These are phyloP conservation scores for Penicillium coffeae DNA, from an alignment of 495 filamentous ascomycete genomes.

Conservation along the genomic window DNA sequence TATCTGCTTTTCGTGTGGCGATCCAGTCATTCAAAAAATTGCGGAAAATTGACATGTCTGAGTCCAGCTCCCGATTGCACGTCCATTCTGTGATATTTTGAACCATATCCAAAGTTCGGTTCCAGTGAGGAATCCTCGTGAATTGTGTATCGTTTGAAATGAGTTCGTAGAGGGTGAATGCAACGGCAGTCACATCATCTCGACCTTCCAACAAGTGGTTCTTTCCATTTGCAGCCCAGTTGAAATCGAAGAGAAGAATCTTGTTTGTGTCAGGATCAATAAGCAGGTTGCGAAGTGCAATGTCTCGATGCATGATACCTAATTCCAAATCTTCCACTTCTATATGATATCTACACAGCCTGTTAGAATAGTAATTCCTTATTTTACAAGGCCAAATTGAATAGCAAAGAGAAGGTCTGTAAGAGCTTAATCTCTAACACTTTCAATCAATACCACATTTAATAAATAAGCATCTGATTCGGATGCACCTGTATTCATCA, in stretches of 20 bases:
- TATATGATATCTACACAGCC: no score
- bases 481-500: no score
- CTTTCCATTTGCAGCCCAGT: conserved; percentile 23
- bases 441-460: no score
- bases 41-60: conserved; percentile 20
- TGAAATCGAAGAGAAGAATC: conserved; percentile 40
- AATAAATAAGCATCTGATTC: no score
- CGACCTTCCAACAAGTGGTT: conserved; percentile 16
- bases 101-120: conserved; percentile 18
- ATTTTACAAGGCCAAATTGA: no score
- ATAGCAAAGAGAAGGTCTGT: no score
- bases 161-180: conserved; percentile 39
- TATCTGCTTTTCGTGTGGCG: conserved; percentile 11
- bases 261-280: conserved; percentile 26
- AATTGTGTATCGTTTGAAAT: conserved; percentile 32
- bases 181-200: conserved; percentile 35
- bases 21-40: conserved; percentile 19
- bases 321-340: conserved; percentile 32
- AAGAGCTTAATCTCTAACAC: no score
- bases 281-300: conserved; percentile 36
- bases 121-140: conserved; percentile 15
- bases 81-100: conserved; percentile 19
- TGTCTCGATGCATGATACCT: conserved; percentile 39
- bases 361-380: no score
- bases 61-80: conserved; percentile 18